Percentiles rank a stretch among this genome's conserved stretches.
phyloP scores from a whole-genome alignment of 495 filamentous ascomycete species.

The Aspergillus taichungensis region DNA sequence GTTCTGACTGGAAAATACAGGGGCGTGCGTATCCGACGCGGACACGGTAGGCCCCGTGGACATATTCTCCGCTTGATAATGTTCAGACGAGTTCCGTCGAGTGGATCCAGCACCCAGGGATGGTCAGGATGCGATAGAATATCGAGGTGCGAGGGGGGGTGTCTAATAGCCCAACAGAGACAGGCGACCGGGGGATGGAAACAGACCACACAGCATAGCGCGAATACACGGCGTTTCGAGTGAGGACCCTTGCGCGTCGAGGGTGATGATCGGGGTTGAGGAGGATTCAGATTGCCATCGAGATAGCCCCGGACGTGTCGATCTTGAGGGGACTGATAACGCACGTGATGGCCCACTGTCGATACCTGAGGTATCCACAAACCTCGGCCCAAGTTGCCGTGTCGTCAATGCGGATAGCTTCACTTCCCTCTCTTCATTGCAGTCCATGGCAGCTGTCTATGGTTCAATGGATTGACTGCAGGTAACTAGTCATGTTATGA shows the following conservation, averaged over 20 bases:
- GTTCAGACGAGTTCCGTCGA: constrained; percentile 3
- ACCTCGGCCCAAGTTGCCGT: too few relatives aligned
- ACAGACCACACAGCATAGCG: constrained; percentile 14
- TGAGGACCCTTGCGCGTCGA: neutral
- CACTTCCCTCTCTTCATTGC: too few relatives aligned
- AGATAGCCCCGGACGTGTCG: too few relatives aligned
- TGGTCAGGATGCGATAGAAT: constrained; percentile 2
- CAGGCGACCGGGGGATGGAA: constrained; percentile 8
- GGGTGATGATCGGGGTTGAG: neutral
- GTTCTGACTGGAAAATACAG: constrained; percentile 18
- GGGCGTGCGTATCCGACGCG: constrained; percentile 23
- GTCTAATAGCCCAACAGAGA: constrained; percentile 14
- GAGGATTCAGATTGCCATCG: too few relatives aligned
- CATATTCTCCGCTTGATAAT: constrained; percentile 21
- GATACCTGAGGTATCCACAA: too few relatives aligned
- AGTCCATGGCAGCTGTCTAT: too few relatives aligned
- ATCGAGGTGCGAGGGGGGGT: constrained; percentile 6
- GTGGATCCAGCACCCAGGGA: constrained; percentile 5
- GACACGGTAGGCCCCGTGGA: constrained; percentile 27
- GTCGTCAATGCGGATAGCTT: too few relatives aligned
- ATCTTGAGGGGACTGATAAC: too few relatives aligned
- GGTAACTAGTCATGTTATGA: too few relatives aligned
- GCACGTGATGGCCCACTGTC: too few relatives aligned
- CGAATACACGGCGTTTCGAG: neutral
- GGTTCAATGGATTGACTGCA: too few relatives aligned